These are phyloP conservation scores for Dendrobium huoshanense DNA, from an alignment of 106 monocot species.

Conservation along the genomic window DNA sequence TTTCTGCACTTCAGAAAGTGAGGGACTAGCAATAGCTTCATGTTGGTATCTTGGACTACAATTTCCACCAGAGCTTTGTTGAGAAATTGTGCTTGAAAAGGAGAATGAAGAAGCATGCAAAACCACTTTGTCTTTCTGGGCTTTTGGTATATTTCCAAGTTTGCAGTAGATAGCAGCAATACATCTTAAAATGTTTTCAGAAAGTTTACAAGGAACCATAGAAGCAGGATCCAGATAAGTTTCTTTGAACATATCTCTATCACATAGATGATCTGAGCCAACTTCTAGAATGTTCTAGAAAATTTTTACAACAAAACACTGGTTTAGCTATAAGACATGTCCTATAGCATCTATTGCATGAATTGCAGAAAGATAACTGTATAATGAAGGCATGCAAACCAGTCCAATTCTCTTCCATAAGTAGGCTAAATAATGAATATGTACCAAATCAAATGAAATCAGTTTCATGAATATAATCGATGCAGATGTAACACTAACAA, in stretches of 20 bases:
- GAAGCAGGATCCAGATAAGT: conserved; percentile 40
- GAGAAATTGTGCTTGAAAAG: conserved; percentile 62
- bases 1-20: conserved; percentile 18
- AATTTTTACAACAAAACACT: neutral
- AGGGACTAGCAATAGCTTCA: conserved; percentile 35
- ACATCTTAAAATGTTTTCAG: conserved; percentile 77
- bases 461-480: no score
- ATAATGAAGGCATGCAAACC: neutral
- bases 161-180: conserved; percentile 74
- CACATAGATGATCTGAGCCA: conserved; percentile 25
- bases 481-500: no score
- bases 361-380: neutral
- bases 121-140: conserved; percentile 11
- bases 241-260: conserved; percentile 47
- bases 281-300: conserved; percentile 29
- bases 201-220: conserved; percentile 62
- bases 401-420: neutral
- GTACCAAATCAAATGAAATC: no score
- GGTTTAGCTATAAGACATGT: neutral
- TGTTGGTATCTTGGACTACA: conserved; percentile 46
- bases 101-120: conserved; percentile 53
- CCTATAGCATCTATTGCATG: neutral
- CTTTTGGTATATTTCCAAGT: conserved; percentile 28
- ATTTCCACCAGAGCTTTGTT: conserved; percentile 28
- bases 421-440: no score